Percentiles rank a stretch among this genome's conserved stretches.
phyloP scores from a whole-genome alignment of 1,139 yeast genomes.

The Keqinozyma sinolaborantium region DNA sequence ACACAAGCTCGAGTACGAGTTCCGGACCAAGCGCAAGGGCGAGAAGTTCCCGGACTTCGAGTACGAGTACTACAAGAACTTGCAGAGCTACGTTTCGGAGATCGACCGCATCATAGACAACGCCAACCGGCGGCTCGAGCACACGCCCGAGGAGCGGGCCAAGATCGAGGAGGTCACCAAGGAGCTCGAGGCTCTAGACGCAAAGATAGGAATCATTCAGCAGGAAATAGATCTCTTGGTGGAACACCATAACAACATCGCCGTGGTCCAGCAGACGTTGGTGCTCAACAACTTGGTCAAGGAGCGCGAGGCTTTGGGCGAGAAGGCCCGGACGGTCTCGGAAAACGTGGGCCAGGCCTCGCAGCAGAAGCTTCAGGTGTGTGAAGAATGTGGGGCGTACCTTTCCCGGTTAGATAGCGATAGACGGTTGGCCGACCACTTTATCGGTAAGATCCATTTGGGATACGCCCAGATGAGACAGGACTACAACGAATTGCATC shows the following conservation, averaged over 20 bases:
- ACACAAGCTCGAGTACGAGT: constrained; percentile 68
- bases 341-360: constrained; percentile 84
- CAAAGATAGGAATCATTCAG: constrained; percentile 61
- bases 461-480: constrained; percentile 76
- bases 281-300: constrained; percentile 41
- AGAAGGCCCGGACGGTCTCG: constrained; percentile 54
- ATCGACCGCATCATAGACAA: constrained; percentile 63
- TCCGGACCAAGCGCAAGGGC: constrained; percentile 50
- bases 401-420: constrained; percentile 86
- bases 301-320: constrained; percentile 48
- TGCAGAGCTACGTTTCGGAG: constrained; percentile 57
- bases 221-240: constrained; percentile 66
- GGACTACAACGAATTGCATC: constrained; percentile 48
- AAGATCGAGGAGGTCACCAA: constrained; percentile 60
- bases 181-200: constrained; percentile 66
- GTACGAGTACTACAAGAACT: constrained; percentile 56
- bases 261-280: constrained; percentile 48
- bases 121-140: constrained; percentile 68
- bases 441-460: constrained; percentile 81
- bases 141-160: constrained; percentile 73
- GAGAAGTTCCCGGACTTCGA: constrained; percentile 67
- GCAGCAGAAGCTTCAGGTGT: constrained; percentile 87
- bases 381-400: constrained; percentile 90
- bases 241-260: constrained; percentile 46
- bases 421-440: constrained; percentile 87